phyloP scores from a whole-genome alignment of 352 stramenopile species.

The Phytophthora nicotianae region DNA sequence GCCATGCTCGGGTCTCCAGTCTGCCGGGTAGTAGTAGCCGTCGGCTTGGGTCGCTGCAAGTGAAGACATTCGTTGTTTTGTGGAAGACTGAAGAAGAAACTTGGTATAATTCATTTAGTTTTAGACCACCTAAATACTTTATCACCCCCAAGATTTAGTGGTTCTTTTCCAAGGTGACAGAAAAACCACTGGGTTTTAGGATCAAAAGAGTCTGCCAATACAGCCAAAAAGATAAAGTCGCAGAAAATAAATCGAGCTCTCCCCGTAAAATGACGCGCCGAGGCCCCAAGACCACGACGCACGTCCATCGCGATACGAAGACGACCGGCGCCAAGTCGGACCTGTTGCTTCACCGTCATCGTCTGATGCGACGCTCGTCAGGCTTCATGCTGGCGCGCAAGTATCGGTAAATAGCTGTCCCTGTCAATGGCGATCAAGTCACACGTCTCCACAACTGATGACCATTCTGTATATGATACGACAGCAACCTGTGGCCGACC shows the following conservation, averaged over 20 bases:
- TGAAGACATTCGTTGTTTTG: slow-evolving; percentile 89
- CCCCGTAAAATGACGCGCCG: slow-evolving; percentile 52
- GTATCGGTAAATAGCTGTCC: slow-evolving; percentile 43
- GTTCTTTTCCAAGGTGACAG: no score
- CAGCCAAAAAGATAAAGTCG: background rate
- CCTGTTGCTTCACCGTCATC: slow-evolving; percentile 63
- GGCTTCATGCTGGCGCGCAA: slow-evolving; percentile 78
- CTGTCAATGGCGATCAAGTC: slow-evolving; percentile 12
- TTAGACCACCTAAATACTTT: no score
- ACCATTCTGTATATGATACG: slow-evolving; percentile 4
- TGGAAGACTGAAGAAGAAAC: no score
- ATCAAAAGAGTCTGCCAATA: background rate
- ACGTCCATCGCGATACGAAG: slow-evolving; percentile 53
- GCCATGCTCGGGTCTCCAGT: slow-evolving; percentile 89
- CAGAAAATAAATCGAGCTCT: slow-evolving; percentile 7
- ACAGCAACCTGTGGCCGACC: slow-evolving; percentile 41
- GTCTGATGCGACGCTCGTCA: slow-evolving; percentile 62
- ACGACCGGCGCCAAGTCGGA: slow-evolving; percentile 40
- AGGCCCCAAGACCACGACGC: slow-evolving; percentile 53
- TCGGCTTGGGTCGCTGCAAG: slow-evolving; percentile 97
- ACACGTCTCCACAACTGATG: background rate
- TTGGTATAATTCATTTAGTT: no score
- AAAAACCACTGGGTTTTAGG: no score
- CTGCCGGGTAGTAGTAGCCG: slow-evolving; percentile 96
- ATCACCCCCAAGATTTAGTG: no score